Conservation (phyloP, 2,329 filamentous ascomycete genomes). For the Alternaria gaisen region DNA sequence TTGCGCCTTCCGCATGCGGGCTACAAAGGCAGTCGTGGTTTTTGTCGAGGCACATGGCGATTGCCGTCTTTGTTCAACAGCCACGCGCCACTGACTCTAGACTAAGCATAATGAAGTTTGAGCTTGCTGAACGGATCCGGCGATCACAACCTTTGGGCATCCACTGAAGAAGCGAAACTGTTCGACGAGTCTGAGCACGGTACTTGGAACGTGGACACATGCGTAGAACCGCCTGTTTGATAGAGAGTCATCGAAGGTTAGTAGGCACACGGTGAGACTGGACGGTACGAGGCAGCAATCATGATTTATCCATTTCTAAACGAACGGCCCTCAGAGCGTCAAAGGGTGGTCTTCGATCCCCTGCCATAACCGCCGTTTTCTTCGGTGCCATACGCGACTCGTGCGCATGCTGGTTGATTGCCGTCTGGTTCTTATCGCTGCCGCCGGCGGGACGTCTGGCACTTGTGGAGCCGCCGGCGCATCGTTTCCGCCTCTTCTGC, state of each 20-base stretch:
- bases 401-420: slow-evolving; percentile 25
- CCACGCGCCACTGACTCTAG: neutral
- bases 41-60: neutral
- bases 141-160: neutral
- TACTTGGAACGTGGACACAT: neutral
- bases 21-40: slow-evolving; percentile 1
- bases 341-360: slow-evolving; percentile 22
- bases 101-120: neutral
- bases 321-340: neutral
- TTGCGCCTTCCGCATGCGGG: slow-evolving; percentile 9
- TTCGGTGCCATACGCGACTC: slow-evolving; percentile 45
- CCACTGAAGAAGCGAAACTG: neutral
- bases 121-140: neutral
- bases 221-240: neutral
- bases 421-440: slow-evolving; percentile 24
- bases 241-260: neutral
- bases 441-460: slow-evolving; percentile 32
- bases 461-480: slow-evolving; percentile 26
- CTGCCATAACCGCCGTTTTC: slow-evolving; percentile 47
- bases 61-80: neutral
- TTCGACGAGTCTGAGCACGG: neutral
- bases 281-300: slow-evolving; percentile 19
- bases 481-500: slow-evolving; percentile 45
- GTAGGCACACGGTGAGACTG: neutral
- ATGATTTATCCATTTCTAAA: slow-evolving; percentile 8